Percentiles rank a stretch among this genome's conserved stretches.
Evolutionary conservation across 306 rosid genomes (phyloP).

Genomic region (Quercus parvula): DNA sequence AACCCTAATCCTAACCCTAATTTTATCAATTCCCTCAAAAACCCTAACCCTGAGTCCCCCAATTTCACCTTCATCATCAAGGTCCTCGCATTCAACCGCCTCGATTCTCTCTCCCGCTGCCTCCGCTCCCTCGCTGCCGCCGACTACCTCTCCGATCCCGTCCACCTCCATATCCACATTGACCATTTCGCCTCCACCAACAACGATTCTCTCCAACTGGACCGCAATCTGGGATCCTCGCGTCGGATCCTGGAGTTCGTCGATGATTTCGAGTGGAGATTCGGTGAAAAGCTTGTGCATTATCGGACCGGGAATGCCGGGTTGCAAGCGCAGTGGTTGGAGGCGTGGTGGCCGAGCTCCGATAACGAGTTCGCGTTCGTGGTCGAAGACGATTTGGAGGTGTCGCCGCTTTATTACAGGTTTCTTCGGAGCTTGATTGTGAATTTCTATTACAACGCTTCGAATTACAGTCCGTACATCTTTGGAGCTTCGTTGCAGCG

Average conservation of each 20-base stretch:
- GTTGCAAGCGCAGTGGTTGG: constrained; percentile 97
- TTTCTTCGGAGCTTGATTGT: constrained; percentile 59
- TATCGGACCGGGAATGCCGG: constrained; percentile 78
- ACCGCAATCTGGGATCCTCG: constrained; percentile 45
- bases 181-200: constrained; percentile 46
- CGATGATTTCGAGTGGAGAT: constrained; percentile 68
- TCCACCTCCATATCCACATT: constrained; percentile 66
- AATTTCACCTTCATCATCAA: constrained; percentile 62
- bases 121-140: constrained; percentile 81
- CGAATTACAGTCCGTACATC: constrained; percentile 72
- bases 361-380: constrained; percentile 76
- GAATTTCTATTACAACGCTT: constrained; percentile 69
- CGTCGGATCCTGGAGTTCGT: constrained; percentile 60
- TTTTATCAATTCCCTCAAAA: constrained; percentile 8
- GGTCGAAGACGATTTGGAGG: constrained; percentile 92
- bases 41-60: constrained; percentile 14
- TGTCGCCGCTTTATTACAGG: constrained; percentile 77
- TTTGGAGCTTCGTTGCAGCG: constrained; percentile 87
- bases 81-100: constrained; percentile 76
- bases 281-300: constrained; percentile 74
- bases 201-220: constrained; percentile 28
- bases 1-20: constrained; percentile 8
- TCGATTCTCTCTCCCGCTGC: constrained; percentile 74
- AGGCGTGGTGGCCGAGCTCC: constrained; percentile 94
- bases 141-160: constrained; percentile 74